Conservation (phyloP, 805 yeast species). For the Ogataea methylovora region DNA sequence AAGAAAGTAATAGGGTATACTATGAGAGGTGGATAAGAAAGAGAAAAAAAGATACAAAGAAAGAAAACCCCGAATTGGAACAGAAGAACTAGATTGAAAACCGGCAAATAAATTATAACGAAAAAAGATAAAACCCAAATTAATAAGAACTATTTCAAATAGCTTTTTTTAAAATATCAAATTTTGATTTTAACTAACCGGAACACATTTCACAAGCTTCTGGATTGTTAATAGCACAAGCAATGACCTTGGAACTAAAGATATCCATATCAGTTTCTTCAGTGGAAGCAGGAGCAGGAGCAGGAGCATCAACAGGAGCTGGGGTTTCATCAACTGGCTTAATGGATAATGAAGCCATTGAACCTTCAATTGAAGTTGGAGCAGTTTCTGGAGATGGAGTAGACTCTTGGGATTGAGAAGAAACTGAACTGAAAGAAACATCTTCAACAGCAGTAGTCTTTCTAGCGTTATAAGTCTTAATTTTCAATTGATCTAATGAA, state of each 20-base stretch:
- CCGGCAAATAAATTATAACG: too few relatives aligned
- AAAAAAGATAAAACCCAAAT: too few relatives aligned
- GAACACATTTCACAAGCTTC: slow-evolving; percentile 99
- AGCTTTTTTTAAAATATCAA: background rate
- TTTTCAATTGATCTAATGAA: slow-evolving; percentile 19
- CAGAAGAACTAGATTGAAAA: too few relatives aligned
- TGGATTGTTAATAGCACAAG: slow-evolving; percentile 95
- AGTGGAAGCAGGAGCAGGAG: slow-evolving; percentile 9
- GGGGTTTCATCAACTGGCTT: slow-evolving; percentile 11
- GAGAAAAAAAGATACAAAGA: too few relatives aligned
- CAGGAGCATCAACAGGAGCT: slow-evolving; percentile 6
- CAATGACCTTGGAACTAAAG: slow-evolving; percentile 86
- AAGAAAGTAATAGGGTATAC: too few relatives aligned
- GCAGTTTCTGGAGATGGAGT: slow-evolving; percentile 40
- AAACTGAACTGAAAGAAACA: slow-evolving; percentile 21
- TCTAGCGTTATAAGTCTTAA: slow-evolving; percentile 27
- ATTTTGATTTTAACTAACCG: slow-evolving; percentile 47
- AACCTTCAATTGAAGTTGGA: slow-evolving; percentile 33
- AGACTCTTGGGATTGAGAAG: slow-evolving; percentile 29
- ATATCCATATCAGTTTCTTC: slow-evolving; percentile 64
- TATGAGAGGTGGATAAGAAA: too few relatives aligned
- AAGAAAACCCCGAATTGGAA: too few relatives aligned
- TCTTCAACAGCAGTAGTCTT: slow-evolving; percentile 21
- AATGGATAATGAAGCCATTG: slow-evolving; percentile 38
- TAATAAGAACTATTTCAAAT: background rate